Base-by-base conservation (phyloP, 208 protist genomes). In the Blechomonas ayalai region DNA sequence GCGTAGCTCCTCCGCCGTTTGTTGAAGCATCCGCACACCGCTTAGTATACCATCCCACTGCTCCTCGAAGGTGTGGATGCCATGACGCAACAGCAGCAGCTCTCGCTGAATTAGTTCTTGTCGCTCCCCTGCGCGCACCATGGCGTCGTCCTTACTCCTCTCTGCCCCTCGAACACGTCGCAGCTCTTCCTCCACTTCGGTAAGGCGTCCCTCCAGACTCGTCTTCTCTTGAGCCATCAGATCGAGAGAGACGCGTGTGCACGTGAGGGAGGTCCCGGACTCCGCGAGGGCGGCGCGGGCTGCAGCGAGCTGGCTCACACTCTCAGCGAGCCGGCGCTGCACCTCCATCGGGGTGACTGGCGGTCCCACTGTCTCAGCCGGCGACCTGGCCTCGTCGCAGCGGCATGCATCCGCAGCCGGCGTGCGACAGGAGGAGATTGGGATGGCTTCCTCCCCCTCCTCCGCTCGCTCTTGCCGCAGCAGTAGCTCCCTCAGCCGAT, bases 41-140 rank as follows among this genome's bases (percentile, higher is more conserved):
- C 43, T 37, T 3, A 43, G 25, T 10, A 67, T 61, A 0, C 31
- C 46, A 23, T 64, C 58, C 26, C 59, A 52, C 47, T 70, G 50
- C 13, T 43, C 62, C 5, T 52, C 59, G 24, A 45, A 27, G 9
- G 36, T 27, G 16, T 52, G 1, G 1, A 48, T 32, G 28, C 68
- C 59, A 8, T n/a, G 34, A 22, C 51, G 52, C 38, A 68, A 48
- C 44, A 44, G 13, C 36, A 23, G 15, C 32, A 24, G n/a, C n/a
- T 22, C 47, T 39, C 47, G 23, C 13, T n/a, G 5, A 13, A 13
- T 5, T 32, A 15, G 4, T 52, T 31, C 4, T 8, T 26, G 35
- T 22, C 42, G 47, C 4, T 4, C 22, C 10, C 18, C 10, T 3
- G 26, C 33, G 34, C 15, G 10, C 41, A 23, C 19, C 41, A 25